Conservation (phyloP, 2,329 filamentous ascomycete genomes). For the Paracorniculantispora psalliotae region DNA sequence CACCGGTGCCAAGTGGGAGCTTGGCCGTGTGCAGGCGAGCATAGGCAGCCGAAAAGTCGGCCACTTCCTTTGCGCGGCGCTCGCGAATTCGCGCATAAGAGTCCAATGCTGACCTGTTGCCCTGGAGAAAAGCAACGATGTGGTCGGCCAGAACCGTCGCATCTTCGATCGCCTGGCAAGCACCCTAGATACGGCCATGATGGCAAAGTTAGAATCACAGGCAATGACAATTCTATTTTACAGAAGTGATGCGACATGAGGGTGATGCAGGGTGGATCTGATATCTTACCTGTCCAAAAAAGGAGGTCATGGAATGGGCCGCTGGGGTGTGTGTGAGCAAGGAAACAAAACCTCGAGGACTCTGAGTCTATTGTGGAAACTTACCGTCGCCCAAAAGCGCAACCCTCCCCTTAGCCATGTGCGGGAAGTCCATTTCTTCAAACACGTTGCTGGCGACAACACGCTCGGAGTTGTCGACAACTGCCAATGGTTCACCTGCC, state of each 20-base stretch:
- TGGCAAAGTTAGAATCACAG: background rate
- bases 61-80: conserved; percentile 15
- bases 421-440: conserved; percentile 18
- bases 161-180: conserved; percentile 18
- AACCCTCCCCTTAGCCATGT: conserved; percentile 17
- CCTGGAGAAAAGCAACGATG: background rate
- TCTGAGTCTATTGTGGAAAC: background rate
- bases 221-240: background rate
- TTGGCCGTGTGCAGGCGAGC: conserved; percentile 17
- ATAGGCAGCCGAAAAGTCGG: conserved; percentile 17
- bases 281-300: conserved; percentile 15
- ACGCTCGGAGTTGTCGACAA: conserved; percentile 18
- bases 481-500: conserved; percentile 6
- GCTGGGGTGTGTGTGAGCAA: conserved; percentile 10
- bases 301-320: conserved; percentile 20
- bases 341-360: background rate
- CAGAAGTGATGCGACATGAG: background rate
- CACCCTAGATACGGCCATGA: conserved; percentile 4
- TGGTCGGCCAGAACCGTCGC: conserved; percentile 17
- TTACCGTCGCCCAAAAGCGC: conserved; percentile 19
- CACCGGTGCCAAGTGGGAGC: conserved; percentile 16
- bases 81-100: conserved; percentile 15
- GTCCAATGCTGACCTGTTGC: background rate
- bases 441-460: conserved; percentile 19
- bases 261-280: background rate